Evolutionary conservation across 1,139 yeast genomes (phyloP).

Genomic region (Suhomyces kunorum): DNA sequence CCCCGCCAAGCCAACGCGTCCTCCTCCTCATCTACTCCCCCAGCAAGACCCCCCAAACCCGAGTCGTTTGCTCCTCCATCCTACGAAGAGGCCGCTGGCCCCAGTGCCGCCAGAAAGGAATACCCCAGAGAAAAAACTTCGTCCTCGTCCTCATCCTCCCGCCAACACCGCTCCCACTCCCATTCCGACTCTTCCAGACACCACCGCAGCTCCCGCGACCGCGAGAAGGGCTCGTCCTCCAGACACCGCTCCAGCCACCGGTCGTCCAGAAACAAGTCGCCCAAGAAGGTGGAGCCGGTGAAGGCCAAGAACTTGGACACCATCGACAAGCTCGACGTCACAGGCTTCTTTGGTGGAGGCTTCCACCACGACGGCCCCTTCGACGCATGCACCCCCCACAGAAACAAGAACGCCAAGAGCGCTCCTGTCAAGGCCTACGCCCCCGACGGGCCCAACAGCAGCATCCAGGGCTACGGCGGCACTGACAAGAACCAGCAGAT

Average conservation of each 20-base stretch:
- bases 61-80: conserved; percentile 53
- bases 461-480: conserved; percentile 65
- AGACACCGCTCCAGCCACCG: conserved; percentile 15
- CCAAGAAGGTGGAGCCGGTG: conserved; percentile 44
- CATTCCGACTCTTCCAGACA: conserved; percentile 19
- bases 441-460: conserved; percentile 88
- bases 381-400: conserved; percentile 96
- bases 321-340: conserved; percentile 91
- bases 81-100: conserved; percentile 70
- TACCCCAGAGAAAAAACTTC: conserved; percentile 53
- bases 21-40: conserved; percentile 24
- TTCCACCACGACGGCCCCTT: conserved; percentile 99
- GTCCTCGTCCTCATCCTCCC: conserved; percentile 23
- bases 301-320: conserved; percentile 75
- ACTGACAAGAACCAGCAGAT: conserved; percentile 56
- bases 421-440: conserved; percentile 98
- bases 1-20: no score
- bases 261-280: conserved; percentile 29
- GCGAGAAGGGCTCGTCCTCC: conserved; percentile 12
- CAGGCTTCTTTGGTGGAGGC: conserved; percentile 92
- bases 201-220: conserved; percentile 16
- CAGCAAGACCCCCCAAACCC: conserved; percentile 36
- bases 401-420: conserved; percentile 75
- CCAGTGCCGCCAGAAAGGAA: conserved; percentile 39
- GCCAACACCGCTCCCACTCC: conserved; percentile 19